phyloP scores from a whole-genome alignment of 805 yeast genomes.

The Ogataea philodendri region DNA sequence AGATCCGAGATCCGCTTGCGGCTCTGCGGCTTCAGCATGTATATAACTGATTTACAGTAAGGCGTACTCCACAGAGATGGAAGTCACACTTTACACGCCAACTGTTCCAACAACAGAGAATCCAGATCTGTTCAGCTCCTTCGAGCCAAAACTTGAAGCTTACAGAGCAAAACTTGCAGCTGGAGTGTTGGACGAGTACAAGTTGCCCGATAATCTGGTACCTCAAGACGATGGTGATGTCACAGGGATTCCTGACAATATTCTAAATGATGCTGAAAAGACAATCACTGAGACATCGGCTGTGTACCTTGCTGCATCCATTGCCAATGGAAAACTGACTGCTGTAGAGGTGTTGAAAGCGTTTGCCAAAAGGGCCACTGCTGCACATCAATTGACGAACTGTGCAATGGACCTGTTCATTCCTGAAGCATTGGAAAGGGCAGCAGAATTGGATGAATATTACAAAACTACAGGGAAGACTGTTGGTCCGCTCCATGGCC shows the following conservation, averaged over 20 bases:
- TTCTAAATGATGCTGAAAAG: constrained; percentile 37
- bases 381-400: constrained; percentile 49
- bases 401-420: constrained; percentile 47
- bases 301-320: constrained; percentile 31
- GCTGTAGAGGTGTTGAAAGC: constrained; percentile 47
- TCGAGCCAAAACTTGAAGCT: constrained; percentile 35
- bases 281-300: constrained; percentile 42
- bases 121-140: constrained; percentile 23
- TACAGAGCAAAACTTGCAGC: constrained; percentile 30
- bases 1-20: too few relatives aligned
- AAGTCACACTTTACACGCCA: too few relatives aligned
- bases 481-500: constrained; percentile 60
- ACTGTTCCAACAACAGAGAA: too few relatives aligned
- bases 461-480: constrained; percentile 43
- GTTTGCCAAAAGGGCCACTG: constrained; percentile 46
- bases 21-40: too few relatives aligned
- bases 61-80: too few relatives aligned
- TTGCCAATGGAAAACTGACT: constrained; percentile 40
- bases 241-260: constrained; percentile 30
- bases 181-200: constrained; percentile 30
- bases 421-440: constrained; percentile 47
- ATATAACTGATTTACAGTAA: too few relatives aligned
- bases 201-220: constrained; percentile 21
- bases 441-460: constrained; percentile 52
- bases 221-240: constrained; percentile 26